Conservation (phyloP, 306 rosid genomes). For the Lithocarpus polystachyus region DNA sequence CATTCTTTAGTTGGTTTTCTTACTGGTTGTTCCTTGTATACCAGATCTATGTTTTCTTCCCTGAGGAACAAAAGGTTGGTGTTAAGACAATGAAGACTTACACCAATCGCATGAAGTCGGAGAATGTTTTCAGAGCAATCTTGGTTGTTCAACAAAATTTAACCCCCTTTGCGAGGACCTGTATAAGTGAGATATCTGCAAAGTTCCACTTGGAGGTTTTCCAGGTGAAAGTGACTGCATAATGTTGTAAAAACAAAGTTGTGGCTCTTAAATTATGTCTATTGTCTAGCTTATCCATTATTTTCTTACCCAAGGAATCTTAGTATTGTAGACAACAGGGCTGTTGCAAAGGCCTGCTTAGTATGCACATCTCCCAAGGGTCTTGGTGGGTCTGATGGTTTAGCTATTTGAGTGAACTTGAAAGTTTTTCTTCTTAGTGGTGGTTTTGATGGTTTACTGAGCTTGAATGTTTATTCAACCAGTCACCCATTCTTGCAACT, state of each 20-base stretch:
- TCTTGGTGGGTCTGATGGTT: not conserved
- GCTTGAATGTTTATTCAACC: not conserved
- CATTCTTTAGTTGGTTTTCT: not conserved
- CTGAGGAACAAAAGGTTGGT: constrained; percentile 62
- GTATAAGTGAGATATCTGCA: constrained; percentile 42
- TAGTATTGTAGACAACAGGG: not conserved
- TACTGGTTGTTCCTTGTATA: constrained; percentile 15
- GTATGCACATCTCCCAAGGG: not conserved
- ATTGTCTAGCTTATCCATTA: not conserved
- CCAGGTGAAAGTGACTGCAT: constrained; percentile 44
- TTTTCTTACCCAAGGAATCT: not conserved
- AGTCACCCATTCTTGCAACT: not conserved
- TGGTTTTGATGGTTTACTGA: not conserved
- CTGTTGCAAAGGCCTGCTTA: not conserved
- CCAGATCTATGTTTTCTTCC: constrained; percentile 78
- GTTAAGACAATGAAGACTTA: constrained; percentile 52
- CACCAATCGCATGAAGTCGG: constrained; percentile 59
- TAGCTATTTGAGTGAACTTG: not conserved
- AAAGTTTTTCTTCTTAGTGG: no score
- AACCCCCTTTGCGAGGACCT: constrained; percentile 46
- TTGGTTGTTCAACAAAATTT: constrained; percentile 58
- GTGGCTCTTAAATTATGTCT: not conserved
- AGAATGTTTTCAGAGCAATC: constrained; percentile 61
- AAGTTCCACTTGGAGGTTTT: constrained; percentile 71
- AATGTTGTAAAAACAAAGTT: not conserved